Evolutionary conservation across 176 grass and related monocot genomes (phyloP).

Genomic region (bread wheat (Triticum aestivum)): DNA sequence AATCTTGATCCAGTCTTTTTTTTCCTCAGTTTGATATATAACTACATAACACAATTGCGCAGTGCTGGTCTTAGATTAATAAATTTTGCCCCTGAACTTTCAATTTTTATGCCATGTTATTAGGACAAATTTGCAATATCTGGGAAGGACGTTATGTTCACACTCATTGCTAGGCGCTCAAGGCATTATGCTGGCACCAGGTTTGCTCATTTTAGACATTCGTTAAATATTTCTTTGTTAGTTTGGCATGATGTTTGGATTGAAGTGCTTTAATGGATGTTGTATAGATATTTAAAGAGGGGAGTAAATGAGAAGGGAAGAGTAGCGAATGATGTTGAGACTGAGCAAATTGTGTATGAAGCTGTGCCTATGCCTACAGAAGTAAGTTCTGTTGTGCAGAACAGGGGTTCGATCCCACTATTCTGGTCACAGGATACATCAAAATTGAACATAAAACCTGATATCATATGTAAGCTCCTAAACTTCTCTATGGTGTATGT

Average conservation of each 20-base stretch:
- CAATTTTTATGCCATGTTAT: constrained; percentile 19
- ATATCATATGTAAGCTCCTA: constrained; percentile 82
- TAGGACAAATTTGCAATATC: constrained; percentile 82
- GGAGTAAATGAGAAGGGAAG: constrained; percentile 89
- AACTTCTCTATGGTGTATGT: constrained; percentile 26
- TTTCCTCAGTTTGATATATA: background rate
- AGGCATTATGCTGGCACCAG: constrained; percentile 92
- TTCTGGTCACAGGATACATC: constrained; percentile 96
- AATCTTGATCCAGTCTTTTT: background rate
- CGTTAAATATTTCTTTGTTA: constrained; percentile 3
- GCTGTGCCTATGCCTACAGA: constrained; percentile 51
- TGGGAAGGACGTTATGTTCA: constrained; percentile 74
- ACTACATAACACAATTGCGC: background rate
- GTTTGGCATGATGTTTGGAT: background rate
- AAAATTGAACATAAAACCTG: constrained; percentile 74
- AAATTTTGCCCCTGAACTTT: background rate
- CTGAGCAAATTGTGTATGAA: constrained; percentile 93
- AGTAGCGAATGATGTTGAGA: constrained; percentile 97
- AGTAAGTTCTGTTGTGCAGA: constrained; percentile 92
- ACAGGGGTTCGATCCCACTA: constrained; percentile 92
- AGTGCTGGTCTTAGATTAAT: constrained; percentile 4
- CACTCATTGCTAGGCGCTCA: constrained; percentile 88
- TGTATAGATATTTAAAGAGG: constrained; percentile 85
- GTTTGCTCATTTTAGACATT: constrained; percentile 39
- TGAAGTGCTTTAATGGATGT: constrained; percentile 12